phyloP scores from a whole-genome alignment of 192 early-diverging fungal genomes.

The Coemansia sp. region DNA sequence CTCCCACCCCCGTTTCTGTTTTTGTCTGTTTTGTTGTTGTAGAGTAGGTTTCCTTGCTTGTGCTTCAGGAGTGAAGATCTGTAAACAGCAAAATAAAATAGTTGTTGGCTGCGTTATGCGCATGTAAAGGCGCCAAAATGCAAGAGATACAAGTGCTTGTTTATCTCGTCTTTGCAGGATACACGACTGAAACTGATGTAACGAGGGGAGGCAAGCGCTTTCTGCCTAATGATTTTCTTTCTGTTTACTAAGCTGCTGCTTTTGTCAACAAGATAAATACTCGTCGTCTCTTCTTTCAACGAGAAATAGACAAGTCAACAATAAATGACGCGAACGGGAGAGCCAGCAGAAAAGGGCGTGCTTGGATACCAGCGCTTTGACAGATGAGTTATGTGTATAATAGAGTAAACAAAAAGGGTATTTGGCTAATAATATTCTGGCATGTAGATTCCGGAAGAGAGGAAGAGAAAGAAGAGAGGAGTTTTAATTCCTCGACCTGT shows the following conservation, averaged over 20 bases:
- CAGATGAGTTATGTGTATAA: neutral
- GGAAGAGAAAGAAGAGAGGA: neutral
- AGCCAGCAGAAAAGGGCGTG: neutral
- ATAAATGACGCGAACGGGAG: neutral
- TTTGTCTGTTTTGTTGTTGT: neutral
- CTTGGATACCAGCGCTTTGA: neutral
- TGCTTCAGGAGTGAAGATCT: neutral
- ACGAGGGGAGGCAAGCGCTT: no score
- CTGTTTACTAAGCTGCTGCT: constrained; percentile 3
- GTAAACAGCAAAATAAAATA: neutral
- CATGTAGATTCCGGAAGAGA: constrained; percentile 4
- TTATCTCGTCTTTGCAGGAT: neutral
- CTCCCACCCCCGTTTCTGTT: constrained; percentile 1
- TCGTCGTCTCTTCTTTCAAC: no score
- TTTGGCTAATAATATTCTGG: neutral
- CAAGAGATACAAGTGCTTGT: neutral
- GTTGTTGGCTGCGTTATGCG: neutral
- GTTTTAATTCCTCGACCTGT: neutral
- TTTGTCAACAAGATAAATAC: neutral
- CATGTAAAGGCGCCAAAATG: neutral
- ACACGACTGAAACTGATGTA: neutral
- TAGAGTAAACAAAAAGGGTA: neutral
- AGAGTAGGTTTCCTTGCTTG: constrained; percentile 1
- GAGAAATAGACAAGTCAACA: neutral
- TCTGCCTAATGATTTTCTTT: constrained; percentile 6